These are phyloP conservation scores for Elsinoe batatas DNA, from an alignment of 2,329 filamentous ascomycete species.

Conservation along the genomic window DNA sequence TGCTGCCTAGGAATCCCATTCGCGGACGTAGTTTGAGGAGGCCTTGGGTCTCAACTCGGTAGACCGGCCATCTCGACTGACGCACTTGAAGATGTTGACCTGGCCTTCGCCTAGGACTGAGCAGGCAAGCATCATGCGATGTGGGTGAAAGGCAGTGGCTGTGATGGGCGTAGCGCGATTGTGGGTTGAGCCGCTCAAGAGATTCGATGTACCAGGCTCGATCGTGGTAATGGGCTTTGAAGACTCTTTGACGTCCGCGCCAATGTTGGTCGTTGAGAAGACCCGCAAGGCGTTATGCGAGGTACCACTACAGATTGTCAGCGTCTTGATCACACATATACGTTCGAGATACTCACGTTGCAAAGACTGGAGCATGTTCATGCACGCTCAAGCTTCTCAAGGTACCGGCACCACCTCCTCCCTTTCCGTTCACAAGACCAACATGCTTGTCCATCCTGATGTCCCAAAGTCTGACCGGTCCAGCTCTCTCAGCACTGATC, in stretches of 20 bases:
- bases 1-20: conserved; percentile 12
- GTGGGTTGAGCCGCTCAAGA: conserved; percentile 34
- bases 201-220: conserved; percentile 57
- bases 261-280: conserved; percentile 17
- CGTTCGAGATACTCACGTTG: conserved; percentile 41
- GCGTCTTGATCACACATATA: neutral
- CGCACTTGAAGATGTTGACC: conserved; percentile 64
- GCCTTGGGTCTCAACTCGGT: neutral
- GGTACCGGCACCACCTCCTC: conserved; percentile 47
- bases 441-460: conserved; percentile 70
- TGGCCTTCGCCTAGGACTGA: conserved; percentile 80
- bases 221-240: conserved; percentile 61
- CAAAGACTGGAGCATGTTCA: conserved; percentile 93
- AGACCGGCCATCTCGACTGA: conserved; percentile 12
- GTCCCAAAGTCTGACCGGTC: conserved; percentile 93
- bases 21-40: conserved; percentile 12
- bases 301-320: conserved; percentile 13
- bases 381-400: conserved; percentile 83
- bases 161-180: conserved; percentile 74
- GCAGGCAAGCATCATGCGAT: conserved; percentile 81
- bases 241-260: conserved; percentile 37
- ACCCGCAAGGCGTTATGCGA: conserved; percentile 18
- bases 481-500: conserved; percentile 80
- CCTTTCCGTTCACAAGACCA: conserved; percentile 60
- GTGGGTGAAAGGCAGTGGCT: conserved; percentile 87